Base-by-base conservation (phyloP, 164 flowering plant species). In the Platanus orientalis region DNA sequence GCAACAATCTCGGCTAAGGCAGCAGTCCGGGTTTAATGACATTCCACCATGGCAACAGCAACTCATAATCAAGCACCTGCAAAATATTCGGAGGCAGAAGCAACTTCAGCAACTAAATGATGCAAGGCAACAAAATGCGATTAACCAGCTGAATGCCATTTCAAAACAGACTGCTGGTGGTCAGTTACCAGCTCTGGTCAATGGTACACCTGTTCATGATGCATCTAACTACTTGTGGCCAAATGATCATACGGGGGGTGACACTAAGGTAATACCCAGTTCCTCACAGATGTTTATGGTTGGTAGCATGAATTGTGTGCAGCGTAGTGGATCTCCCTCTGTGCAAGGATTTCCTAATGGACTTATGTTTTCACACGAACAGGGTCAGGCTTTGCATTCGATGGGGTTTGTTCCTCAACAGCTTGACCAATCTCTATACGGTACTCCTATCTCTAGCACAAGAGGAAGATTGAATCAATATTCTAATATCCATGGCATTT, bases 51-150 rank as follows among this genome's bases (percentile, higher is more conserved):
- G 83, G 76, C 92, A 86, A 72, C 88, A 82, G 60, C 89, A 84
- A 1, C 21, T 82, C 5, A 79, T 90, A 84, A 49, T 73, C 52
- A 84, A 82, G 70, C 87, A 86, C 71, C 54, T 84, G 66, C 89
- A 87, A 73, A 89, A 82, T 49, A 63, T 86, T 72, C 90, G 82
- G 75, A 78, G 80, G 74, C 83, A 81, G 73, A 83, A 81, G 69
- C 92, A 86, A 40, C 68, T 81, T 63, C 85, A 80, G 60, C 81
- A 81, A 64, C 64, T 85, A 6, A 75, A 78, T 55, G 80, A 80
- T 63, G 66, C 66, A 30, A 82, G 81, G 71, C 84, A 74, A 30
- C 83, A 78, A 23, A 78, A 71, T 69, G 63, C 76, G 16, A 2
- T 72, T 55, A 80, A 71, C 60, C 85, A 83, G 45, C 54, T 73